Base-by-base conservation (phyloP, 768 basidiomycete species). In the Mycena epipterygia region DNA sequence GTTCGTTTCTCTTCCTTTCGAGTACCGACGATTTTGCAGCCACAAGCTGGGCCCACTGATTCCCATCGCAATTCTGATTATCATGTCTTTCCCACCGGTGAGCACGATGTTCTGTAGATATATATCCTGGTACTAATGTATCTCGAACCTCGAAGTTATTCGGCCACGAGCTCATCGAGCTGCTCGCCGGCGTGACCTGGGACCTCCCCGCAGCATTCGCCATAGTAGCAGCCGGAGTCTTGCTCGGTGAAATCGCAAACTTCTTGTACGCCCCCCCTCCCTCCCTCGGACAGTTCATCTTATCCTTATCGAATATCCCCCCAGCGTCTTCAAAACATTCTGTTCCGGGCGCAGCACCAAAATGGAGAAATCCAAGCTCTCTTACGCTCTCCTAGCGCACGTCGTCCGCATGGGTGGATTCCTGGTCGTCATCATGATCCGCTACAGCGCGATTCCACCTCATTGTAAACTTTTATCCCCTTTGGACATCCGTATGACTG, bases 351-450 rank as follows among this genome's bases (percentile, higher is more conserved):
- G 94, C 29, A 94, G 93, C 2, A 91, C 91, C 68, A 95, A 94
- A 70, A 76, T 90, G 56, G 91, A 93, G 72, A 81, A 84, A 69
- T 83, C 79, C 2, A 88, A 84, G n/a, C 82, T 91, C n/a, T 80
- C 83, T 7, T 92, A 91, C 74, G 89, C 86, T 2, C 88, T 89
- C 76, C 79, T 91, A 2, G 88, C 89, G 65, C 83, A 86, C 80
- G 83, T 95, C 21, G 90, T 97, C n/a, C 88, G 93, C n/a, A 94
- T 97, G n/a, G 96, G 96, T 30, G 96, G 96, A 1, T 95, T 97
- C 84, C 89, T 87, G 76, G 89, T 95, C 69, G 93, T 93, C 0
- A 80, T 95, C 51, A 87, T 95, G 63, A 91, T 89, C 2, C 89
- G 93, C 32, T 84, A 91, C 66, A 93, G 91, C 75, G 95, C 91